Evolutionary conservation across 2,329 filamentous ascomycete species (phyloP), one percentile per base, ranked within the genome.

Genomic region (Paecilomyces dactylethromorphus): DNA sequence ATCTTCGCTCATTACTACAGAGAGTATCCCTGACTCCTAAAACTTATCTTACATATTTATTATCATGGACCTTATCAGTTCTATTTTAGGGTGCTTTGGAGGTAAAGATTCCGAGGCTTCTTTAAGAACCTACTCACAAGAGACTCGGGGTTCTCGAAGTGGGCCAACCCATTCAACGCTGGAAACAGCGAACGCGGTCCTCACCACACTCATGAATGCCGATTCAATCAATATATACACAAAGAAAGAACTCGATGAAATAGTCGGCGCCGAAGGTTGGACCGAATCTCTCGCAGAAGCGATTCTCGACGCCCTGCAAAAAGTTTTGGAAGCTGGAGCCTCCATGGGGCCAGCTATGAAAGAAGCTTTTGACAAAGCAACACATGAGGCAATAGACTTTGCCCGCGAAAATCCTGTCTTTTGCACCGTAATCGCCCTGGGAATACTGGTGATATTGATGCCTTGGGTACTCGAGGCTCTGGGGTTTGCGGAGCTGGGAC

Each of bases 381-480:
- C 49, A 1, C 54, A 58, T 1, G 67, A 53, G 3, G 65, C 65
- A 3, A 45, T 59, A 10, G 61, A 53, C 2, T 68, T 70, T 50
- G 61, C 63, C 3, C 58, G 57, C 2, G 63, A 69, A 0, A 66
- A 71, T 39, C 67, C 68, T 0, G 60, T 63, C 3, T 69, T 65
- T 51, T 57, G 58, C 5, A 67, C 64, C 1, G 33, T 69, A 7
- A 57, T 72, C 39, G 69, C 68, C 0, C 50, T 72, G 8, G 67
- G 67, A 1, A 58, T 71, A 5, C 52, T 71, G 33, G 62, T 57
- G 8, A 22, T 65, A 3, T 26, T 71, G 33, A 49, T 60, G 2
- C 69, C 68, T 8, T 69, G 66, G 67, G 60, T 66, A 11, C 54
- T 71, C 21, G 65, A 68, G 55, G 53, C 59, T 0, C 53, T 72